These are phyloP conservation scores for Fraxinus sp. DNA, from an alignment of 305 asterid species.

Conservation along the genomic window DNA sequence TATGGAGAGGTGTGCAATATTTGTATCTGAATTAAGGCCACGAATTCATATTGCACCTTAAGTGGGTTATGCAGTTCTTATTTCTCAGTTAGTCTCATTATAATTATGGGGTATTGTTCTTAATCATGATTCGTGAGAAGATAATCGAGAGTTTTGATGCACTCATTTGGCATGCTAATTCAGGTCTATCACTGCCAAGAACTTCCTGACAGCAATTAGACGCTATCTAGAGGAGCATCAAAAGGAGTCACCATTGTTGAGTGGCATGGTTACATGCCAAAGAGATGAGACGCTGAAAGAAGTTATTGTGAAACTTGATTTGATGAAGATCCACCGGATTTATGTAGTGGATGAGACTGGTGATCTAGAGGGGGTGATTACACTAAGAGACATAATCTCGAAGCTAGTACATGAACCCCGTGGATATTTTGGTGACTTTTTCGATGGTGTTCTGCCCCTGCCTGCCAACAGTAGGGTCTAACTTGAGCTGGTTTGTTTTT, in stretches of 20 bases:
- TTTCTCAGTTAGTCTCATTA: neutral
- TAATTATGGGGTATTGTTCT: neutral
- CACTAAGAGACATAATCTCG: conserved; percentile 86
- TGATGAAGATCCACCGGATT: conserved; percentile 71
- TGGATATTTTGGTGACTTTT: conserved; percentile 94
- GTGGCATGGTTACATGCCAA: conserved; percentile 71
- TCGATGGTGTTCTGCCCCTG: conserved; percentile 85
- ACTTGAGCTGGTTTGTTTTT: conserved; percentile 3
- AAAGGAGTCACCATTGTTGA: conserved; percentile 41
- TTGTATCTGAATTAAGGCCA: neutral
- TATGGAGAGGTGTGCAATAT: neutral
- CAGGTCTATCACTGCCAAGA: conserved; percentile 89
- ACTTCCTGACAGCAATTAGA: conserved; percentile 74
- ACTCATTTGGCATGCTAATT: conserved; percentile 16
- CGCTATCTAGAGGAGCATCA: conserved; percentile 46
- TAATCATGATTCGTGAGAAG: neutral
- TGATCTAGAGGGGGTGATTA: conserved; percentile 71
- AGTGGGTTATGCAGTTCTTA: neutral
- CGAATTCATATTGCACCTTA: neutral
- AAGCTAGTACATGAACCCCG: conserved; percentile 92
- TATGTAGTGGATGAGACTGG: conserved; percentile 69
- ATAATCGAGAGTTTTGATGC: neutral
- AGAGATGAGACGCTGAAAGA: conserved; percentile 57
- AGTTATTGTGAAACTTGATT: conserved; percentile 68
- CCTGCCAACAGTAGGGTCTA: conserved; percentile 84